These are phyloP conservation scores for Colletotrichum sp. DNA, from an alignment of 2,329 filamentous ascomycete species.

Conservation along the genomic window DNA sequence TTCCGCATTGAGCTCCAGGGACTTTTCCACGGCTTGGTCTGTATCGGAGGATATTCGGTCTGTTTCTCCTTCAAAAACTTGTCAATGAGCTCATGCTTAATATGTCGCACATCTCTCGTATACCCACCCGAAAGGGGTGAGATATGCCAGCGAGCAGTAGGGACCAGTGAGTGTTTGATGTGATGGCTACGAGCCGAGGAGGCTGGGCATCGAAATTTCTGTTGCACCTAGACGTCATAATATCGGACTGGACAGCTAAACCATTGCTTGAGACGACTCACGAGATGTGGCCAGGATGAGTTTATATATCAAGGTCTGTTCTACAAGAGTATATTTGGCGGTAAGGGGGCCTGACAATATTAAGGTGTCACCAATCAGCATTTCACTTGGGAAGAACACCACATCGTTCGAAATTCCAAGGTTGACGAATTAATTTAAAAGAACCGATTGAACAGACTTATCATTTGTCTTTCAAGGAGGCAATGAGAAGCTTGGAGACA, in stretches of 20 bases:
- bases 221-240: neutral
- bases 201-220: no score
- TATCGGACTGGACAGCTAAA: neutral
- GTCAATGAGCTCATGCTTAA: neutral
- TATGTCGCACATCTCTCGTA: neutral
- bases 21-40: neutral
- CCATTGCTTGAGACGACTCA: neutral
- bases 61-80: rapidly evolving
- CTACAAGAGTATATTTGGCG: no score
- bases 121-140: neutral
- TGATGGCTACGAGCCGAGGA: neutral
- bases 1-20: neutral
- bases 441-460: neutral
- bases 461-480: rapidly evolving
- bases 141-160: neutral
- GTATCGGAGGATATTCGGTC: neutral
- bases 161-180: neutral
- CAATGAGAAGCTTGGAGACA: neutral
- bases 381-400: neutral
- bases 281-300: rapidly evolving
- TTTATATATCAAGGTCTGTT: neutral
- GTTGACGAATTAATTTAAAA: neutral
- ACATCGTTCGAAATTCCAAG: neutral
- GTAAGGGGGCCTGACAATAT: neutral
- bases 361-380: neutral